Evolutionary conservation across 805 yeast genomes (phyloP), one percentile per base, ranked within the genome.

Genomic region (Zygosaccharomyces pseudorouxii): DNA sequence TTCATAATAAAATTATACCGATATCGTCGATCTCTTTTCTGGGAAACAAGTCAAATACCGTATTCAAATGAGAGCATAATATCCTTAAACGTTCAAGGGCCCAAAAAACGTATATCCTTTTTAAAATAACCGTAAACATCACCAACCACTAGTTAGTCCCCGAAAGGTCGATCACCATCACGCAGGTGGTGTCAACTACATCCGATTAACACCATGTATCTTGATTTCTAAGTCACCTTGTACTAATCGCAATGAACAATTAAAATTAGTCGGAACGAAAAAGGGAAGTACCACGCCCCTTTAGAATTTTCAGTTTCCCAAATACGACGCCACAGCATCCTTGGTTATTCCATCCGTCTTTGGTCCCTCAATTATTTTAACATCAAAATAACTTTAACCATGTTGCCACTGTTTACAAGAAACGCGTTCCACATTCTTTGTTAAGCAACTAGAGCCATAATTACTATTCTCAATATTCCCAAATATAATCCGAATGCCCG

Each of bases 371-470:
- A 8, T 25, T 25, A 10, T 25, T 25, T 25, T 9, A 25, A 10
- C 28, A 9, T 25, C 11, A 25, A 18, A 16, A 33, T 33, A 33
- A 14, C 37, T 18, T 16, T 33, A 33, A 33, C 18, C 10, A 19
- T 14, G 7, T 19, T 33, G 44, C 44, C 44, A 29, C 44, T 41
- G 33, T 41, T 41, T 41, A 41, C 44, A 20, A 20, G 23, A 12
- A 11, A 41, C 44, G 36, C 44, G 44, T 16, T 29, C 44, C 10
- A 33, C 18, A 14, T 18, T 33, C 37, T 18, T 14, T 19, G 20
- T 33, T 14, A 9, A 33, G 37, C 37, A 33, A 33, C 3, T 33
- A 18, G 11, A 16, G 37, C 37, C n/a, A 33, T 33, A n/a, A 33
- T 14, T 33, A 18, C 19, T 19, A 33, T 33, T 19, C 37, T 33